Evolutionary conservation across 257 asterid genomes (phyloP), one percentile per base, ranked within the genome.

Genomic region (Solanum lignicaule): DNA sequence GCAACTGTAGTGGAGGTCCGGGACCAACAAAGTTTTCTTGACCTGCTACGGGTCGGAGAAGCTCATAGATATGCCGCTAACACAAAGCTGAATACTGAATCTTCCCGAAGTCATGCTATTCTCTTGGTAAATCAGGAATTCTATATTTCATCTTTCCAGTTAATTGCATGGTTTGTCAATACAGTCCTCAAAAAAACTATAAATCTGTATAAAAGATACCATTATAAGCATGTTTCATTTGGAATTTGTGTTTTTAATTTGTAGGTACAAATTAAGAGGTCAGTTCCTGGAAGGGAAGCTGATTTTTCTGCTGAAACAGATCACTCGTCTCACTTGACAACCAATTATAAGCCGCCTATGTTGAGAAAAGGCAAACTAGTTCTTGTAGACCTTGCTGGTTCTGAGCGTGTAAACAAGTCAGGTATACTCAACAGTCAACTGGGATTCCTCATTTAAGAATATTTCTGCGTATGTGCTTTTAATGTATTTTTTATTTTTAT

Each of bases 361-460:
- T 88, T 97, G 90, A 94, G 99, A 48, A 97, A 93, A 93, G 95
- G 98, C 91, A 97, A 97, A 90, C 93, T 97, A 90, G 92, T 97
- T 68, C 98, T 97, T 73, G 99, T 97, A 76, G 99, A 97, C 94
- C 99, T 97, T 86, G 99, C 99, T 91, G 99, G 99, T 89, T 97
- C 99, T 84, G 99, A 97, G 84, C 98, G 99, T 72, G 93, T 97
- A 87, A 96, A 95, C 88, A 97, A 97, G 89, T 97, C 99, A 92
- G 99, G 99, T 97, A 86, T 88, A 36, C 85, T 84, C 88, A 86
- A 38, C 74, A 35, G 82, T 78, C 88, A 87, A 31, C 65, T 4
- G 21, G 29, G 71, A 38, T 32, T 83, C 88, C 89, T 29, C 10
- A 82, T 29, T 46, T 82, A 82, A 82, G 29, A 82, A 46, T 10